Evolutionary conservation across 1,139 yeast species (phyloP).

Genomic region (Candida sojae): DNA sequence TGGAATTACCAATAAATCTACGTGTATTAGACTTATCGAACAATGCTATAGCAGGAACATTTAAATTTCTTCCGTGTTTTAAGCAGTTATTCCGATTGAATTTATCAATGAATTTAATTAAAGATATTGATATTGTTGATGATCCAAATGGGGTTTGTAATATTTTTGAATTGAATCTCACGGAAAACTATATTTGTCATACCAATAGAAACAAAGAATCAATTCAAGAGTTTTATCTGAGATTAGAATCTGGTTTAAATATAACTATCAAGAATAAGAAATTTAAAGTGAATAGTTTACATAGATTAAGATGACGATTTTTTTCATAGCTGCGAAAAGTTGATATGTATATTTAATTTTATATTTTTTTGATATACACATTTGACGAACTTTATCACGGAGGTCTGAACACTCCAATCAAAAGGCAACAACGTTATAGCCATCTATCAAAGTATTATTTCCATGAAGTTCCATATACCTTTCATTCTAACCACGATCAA

Average conservation of each 20-base stretch:
- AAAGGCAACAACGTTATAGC: too few relatives aligned
- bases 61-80: conserved; percentile 14
- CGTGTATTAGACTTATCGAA: conserved; percentile 12
- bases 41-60: conserved; percentile 13
- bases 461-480: neutral
- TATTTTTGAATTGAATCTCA: conserved; percentile 20
- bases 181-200: conserved; percentile 18
- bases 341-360: too few relatives aligned
- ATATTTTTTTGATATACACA: conserved; percentile 3
- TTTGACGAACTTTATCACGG: too few relatives aligned
- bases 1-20: conserved; percentile 20
- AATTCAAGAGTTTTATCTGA: conserved; percentile 23
- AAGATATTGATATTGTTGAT: conserved; percentile 8
- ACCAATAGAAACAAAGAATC: conserved; percentile 10
- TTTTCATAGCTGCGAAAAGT: too few relatives aligned
- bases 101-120: conserved; percentile 22
- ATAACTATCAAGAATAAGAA: conserved; percentile 18
- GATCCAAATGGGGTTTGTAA: conserved; percentile 8
- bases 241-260: conserved; percentile 25
- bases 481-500: neutral
- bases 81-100: conserved; percentile 20
- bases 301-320: conserved; percentile 12
- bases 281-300: conserved; percentile 29
- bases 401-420: too few relatives aligned
- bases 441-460: too few relatives aligned